Evolutionary conservation across 352 stramenopile species (phyloP).

Genomic region (Globisporangium viniferum): DNA sequence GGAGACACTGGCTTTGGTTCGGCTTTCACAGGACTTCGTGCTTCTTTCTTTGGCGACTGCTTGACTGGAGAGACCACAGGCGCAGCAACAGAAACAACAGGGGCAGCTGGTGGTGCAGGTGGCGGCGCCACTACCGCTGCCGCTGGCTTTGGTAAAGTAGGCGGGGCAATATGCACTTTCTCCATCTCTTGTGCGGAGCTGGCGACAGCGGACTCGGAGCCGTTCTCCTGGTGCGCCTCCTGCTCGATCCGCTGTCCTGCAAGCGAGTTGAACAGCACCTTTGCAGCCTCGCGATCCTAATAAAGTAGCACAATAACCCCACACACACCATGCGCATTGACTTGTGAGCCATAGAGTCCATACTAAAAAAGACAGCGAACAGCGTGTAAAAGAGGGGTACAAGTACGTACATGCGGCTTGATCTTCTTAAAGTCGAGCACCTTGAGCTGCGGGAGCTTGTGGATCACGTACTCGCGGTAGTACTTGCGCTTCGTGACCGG

Average conservation of each 20-base stretch:
- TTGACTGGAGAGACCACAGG: not conserved
- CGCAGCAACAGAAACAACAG: conserved; percentile 1
- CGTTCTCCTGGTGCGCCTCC: conserved; percentile 43
- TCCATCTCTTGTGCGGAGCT: conserved; percentile 41
- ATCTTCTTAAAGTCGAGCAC: conserved; percentile 88
- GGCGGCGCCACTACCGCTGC: conserved; percentile 26
- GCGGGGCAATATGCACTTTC: conserved; percentile 22
- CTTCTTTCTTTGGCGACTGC: conserved; percentile 20
- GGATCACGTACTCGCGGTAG: conserved; percentile 92
- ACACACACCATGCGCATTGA: not conserved
- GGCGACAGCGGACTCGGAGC: conserved; percentile 26
- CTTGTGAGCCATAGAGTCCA: not conserved
- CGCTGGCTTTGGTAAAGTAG: conserved; percentile 13
- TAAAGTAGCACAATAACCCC: not conserved
- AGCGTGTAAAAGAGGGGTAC: not conserved
- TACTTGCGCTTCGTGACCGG: conserved; percentile 87
- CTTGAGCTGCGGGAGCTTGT: conserved; percentile 84
- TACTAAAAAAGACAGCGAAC: not conserved
- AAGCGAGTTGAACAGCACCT: conserved; percentile 72
- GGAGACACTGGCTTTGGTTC: not conserved
- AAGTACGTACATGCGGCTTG: conserved; percentile 53
- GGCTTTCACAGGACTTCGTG: conserved; percentile 15
- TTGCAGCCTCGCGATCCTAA: conserved; percentile 74
- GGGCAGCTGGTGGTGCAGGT: conserved; percentile 22
- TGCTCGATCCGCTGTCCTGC: conserved; percentile 63